These are phyloP conservation scores for Psilocybe azurescens DNA, from an alignment of 768 basidiomycete species.

Conservation along the genomic window DNA sequence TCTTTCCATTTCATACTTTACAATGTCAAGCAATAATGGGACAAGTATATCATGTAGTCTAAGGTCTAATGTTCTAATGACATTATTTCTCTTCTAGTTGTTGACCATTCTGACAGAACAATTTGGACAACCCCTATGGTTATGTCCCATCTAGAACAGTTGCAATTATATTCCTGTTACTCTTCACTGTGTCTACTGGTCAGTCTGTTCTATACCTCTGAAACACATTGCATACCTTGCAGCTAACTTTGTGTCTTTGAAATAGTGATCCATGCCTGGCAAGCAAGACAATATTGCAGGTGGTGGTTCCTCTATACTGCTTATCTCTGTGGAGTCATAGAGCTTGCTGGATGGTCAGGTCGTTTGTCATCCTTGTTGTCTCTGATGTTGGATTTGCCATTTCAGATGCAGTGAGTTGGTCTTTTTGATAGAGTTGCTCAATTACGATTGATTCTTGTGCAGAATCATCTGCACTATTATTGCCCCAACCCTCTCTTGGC, in stretches of 20 bases:
- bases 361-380: not conserved
- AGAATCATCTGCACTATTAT: constrained; percentile 61
- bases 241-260: not conserved
- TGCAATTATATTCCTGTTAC: constrained; percentile 9
- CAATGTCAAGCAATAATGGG: no score
- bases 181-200: constrained; percentile 13
- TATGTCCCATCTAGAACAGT: constrained; percentile 8
- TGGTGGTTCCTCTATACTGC: constrained; percentile 1
- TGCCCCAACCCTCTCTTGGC: constrained; percentile 50
- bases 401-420: constrained; percentile 16
- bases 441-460: not conserved
- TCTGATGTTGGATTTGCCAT: not conserved
- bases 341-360: constrained; percentile 3
- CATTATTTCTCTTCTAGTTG: not conserved
- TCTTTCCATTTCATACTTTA: no score
- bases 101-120: not conserved
- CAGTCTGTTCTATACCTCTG: not conserved
- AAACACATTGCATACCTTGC: not conserved
- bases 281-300: not conserved
- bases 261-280: not conserved
- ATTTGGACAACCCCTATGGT: constrained; percentile 6
- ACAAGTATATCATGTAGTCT: no score
- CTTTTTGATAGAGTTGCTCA: not conserved
- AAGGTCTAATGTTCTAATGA: no score
- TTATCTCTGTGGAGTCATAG: not conserved